Evolutionary conservation across 805 yeast genomes (phyloP), one percentile per base, ranked within the genome.

Genomic region (Yarrowia sp.): DNA sequence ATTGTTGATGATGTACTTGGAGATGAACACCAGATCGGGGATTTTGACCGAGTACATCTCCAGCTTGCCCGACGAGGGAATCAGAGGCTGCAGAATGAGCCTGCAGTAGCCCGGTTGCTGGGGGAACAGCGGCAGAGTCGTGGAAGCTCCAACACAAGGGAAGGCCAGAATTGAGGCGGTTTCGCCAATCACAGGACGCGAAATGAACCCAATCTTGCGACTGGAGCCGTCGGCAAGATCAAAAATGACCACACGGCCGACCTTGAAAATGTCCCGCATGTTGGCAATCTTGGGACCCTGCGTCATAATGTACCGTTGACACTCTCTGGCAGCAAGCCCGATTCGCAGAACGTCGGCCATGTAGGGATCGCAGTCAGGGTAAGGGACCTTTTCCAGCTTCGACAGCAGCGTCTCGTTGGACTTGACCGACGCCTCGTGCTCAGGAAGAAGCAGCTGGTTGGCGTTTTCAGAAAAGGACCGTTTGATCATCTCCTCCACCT

Each of bases 401-500:
- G 76, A 73, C 42, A 91, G 76, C 44, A 85, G 78, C 9, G 78
- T 80, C 53, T 85, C 84, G 43, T 88, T 79, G 44, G 80, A 79
- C 56, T 85, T 81, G 34, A 92, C 86, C 69, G 84, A 83, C 73
- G 84, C 82, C 76, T 92, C 89, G 74, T 91, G 95, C 70, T 92
- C 96, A 0, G 98, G 98, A 63, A 92, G 79, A 72, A 93, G 79
- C 0, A 92, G 86, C 75, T 94, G 98, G 0, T 93, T 84, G 0
- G 93, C 83, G 74, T 95, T 93, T 75, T 95, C 99, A 78, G 96
- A 86, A 77, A 95, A 95, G 0, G 98, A 92, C 70, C 94, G 91
- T 75, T 93, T 94, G 73, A 95, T 94, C 97, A 95, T 95, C 76
- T 95, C 99, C 76, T 95, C 99, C 15, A 95, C 98, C 72, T 89